Percentiles rank a stretch among this genome's conserved stretches.
Conservation (phyloP, 805 yeast species). For the Ogataea corticis region DNA sequence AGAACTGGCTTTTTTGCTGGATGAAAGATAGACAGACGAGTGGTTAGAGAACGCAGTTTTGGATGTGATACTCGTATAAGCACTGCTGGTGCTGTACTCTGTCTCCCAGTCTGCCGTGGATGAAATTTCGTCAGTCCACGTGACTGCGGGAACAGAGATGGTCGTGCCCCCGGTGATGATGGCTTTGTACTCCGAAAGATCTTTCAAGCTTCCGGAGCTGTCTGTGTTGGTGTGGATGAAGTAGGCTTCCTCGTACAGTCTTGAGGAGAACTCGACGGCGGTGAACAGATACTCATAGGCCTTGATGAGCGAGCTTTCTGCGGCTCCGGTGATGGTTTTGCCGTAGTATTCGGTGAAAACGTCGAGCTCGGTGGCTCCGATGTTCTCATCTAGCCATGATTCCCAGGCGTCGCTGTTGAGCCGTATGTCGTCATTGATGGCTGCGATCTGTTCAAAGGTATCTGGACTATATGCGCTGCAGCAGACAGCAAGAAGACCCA, state of each 20-base stretch:
- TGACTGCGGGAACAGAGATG: neutral
- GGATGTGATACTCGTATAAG: neutral
- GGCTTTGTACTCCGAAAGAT: conserved; percentile 9
- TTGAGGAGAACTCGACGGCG: conserved; percentile 12
- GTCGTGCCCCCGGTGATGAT: conserved; percentile 9
- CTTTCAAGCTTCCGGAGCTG: conserved; percentile 8
- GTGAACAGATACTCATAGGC: conserved; percentile 17
- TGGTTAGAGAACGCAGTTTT: no score
- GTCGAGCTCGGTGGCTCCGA: conserved; percentile 7
- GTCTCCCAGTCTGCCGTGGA: no score
- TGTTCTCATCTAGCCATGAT: conserved; percentile 8
- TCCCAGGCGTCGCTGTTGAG: conserved; percentile 17
- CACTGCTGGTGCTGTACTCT: no score
- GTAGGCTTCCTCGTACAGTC: conserved; percentile 15
- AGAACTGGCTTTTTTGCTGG: no score
- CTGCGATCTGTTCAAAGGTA: conserved; percentile 8
- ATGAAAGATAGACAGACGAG: no score
- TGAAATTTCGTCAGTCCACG: neutral
- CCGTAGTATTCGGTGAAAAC: conserved; percentile 8
- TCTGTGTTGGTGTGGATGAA: conserved; percentile 17
- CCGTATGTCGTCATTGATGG: conserved; percentile 14
- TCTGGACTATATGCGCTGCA: conserved; percentile 3
- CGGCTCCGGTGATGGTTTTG: neutral
- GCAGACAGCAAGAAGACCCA: neutral
- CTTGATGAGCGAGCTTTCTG: conserved; percentile 7